These are phyloP conservation scores for Cucurbita argyrosperma DNA, from an alignment of 306 rosid genomes.

Conservation along the genomic window DNA sequence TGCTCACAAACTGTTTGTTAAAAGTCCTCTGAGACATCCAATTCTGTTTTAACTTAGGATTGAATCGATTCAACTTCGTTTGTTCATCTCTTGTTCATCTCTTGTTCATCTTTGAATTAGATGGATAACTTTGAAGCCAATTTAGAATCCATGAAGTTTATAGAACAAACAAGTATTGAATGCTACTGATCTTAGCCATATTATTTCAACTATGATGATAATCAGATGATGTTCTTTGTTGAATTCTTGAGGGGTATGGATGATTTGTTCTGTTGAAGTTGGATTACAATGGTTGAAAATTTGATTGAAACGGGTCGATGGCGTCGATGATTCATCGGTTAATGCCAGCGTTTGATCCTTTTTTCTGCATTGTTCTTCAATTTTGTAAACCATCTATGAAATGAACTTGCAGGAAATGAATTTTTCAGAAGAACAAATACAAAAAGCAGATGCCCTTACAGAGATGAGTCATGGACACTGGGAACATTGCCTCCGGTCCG, in stretches of 20 bases:
- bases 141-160: neutral
- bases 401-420: conserved; percentile 46
- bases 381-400: neutral
- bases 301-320: neutral
- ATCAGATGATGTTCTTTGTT: neutral
- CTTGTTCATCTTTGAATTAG: neutral
- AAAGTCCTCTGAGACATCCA: neutral
- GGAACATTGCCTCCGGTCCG: conserved; percentile 92
- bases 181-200: neutral
- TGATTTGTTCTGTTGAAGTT: neutral
- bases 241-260: neutral
- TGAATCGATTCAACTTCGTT: neutral
- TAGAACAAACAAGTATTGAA: no score
- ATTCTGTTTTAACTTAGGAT: neutral
- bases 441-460: conserved; percentile 51
- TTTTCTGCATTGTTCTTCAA: neutral
- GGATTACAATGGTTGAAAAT: neutral
- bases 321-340: neutral
- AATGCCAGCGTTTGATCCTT: neutral
- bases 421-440: conserved; percentile 61
- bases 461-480: conserved; percentile 97
- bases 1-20: neutral
- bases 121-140: neutral
- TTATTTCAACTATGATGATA: neutral
- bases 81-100: neutral